phyloP scores from a whole-genome alignment of 352 stramenopile genomes.

The Phytopythium helicoides region DNA sequence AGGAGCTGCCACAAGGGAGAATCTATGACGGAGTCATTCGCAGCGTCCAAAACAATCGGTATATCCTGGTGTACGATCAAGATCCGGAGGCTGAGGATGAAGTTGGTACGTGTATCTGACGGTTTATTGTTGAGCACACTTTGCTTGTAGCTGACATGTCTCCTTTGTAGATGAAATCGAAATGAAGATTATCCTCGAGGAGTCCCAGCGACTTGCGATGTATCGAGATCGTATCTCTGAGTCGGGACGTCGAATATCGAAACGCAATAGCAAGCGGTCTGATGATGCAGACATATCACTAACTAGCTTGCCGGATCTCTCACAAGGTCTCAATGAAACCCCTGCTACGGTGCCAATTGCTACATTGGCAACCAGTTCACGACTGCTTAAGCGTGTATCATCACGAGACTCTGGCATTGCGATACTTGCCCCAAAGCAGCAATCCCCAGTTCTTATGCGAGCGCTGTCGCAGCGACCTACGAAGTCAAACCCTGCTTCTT shows the following conservation, averaged over 20 bases:
- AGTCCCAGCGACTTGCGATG: constrained; percentile 40
- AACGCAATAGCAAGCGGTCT: constrained; percentile 4
- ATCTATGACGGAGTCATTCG: constrained; percentile 66
- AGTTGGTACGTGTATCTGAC: constrained; percentile 43
- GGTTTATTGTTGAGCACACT: background rate
- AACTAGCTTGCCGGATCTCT: constrained; percentile 53
- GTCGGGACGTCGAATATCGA: constrained; percentile 4
- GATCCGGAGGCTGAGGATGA: constrained; percentile 57
- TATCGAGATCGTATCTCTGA: constrained; percentile 5
- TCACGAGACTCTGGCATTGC: constrained; percentile 21
- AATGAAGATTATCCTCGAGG: constrained; percentile 75
- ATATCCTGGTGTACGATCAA: constrained; percentile 61
- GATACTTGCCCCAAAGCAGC: constrained; percentile 14
- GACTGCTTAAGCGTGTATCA: constrained; percentile 34
- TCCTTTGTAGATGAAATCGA: constrained; percentile 53
- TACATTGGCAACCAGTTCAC: constrained; percentile 3
- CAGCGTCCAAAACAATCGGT: constrained; percentile 41
- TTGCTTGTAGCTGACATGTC: background rate
- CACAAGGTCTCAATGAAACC: constrained; percentile 7
- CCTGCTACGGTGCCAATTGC: background rate
- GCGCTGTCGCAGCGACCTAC: constrained; percentile 34
- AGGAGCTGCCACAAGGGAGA: constrained; percentile 62
- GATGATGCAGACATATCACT: constrained; percentile 55
- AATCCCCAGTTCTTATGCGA: constrained; percentile 22
- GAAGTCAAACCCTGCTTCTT: background rate